These are phyloP conservation scores for Colletotrichum echinochloae DNA, from an alignment of 2,329 filamentous ascomycete genomes.

Conservation along the genomic window DNA sequence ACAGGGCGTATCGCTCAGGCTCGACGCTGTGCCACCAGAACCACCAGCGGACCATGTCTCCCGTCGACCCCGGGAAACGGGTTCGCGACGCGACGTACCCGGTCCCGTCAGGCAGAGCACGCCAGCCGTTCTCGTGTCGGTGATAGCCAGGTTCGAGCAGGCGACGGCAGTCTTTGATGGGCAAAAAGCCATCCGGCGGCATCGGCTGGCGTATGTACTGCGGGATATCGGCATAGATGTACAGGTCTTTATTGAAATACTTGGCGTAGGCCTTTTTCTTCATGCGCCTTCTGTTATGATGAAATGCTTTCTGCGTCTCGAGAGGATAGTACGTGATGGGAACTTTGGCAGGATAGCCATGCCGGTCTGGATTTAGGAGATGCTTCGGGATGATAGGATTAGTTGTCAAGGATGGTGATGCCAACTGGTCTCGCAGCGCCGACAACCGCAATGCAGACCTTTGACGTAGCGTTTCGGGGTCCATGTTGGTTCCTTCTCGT, in stretches of 20 bases:
- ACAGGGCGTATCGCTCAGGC: conserved; percentile 38
- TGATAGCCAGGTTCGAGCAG: conserved; percentile 34
- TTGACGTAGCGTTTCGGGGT: background rate
- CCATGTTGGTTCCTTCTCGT: background rate
- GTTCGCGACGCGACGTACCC: conserved; percentile 33
- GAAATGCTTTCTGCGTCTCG: conserved; percentile 22
- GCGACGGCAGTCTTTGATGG: conserved; percentile 13
- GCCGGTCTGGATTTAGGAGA: conserved; percentile 16
- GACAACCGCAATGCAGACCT: conserved; percentile 12
- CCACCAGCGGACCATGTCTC: conserved; percentile 38
- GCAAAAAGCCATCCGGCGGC: conserved; percentile 16
- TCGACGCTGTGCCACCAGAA: conserved; percentile 40
- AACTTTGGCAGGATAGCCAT: conserved; percentile 31
- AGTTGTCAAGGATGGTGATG: background rate
- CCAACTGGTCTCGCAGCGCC: conserved; percentile 12
- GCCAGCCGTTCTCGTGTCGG: conserved; percentile 30
- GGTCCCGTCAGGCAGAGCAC: conserved; percentile 26
- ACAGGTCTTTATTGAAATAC: conserved; percentile 24
- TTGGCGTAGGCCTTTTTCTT: conserved; percentile 31
- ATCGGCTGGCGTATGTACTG: conserved; percentile 31
- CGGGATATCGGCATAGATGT: conserved; percentile 32
- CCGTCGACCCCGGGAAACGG: conserved; percentile 32
- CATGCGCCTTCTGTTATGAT: conserved; percentile 27
- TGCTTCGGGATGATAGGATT: background rate
- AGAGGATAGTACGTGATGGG: conserved; percentile 35